phyloP scores from a whole-genome alignment of 495 filamentous ascomycete species.

The Hyaloscypha variabilis region DNA sequence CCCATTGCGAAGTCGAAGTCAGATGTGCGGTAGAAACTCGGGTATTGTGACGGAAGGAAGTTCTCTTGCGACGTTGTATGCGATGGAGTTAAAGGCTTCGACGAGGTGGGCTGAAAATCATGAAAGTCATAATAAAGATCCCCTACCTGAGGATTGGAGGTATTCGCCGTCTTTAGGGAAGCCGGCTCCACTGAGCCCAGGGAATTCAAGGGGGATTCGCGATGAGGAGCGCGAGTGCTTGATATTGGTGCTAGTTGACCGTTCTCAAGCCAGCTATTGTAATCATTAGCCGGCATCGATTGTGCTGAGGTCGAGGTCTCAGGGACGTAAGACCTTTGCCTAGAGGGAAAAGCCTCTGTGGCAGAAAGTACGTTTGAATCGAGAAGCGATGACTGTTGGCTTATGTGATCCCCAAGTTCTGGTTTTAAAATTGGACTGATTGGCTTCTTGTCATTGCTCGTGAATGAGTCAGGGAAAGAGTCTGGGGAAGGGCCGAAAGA shows the following conservation, averaged over 20 bases:
- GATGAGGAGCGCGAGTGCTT: conserved; percentile 38
- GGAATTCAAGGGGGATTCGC: conserved; percentile 58
- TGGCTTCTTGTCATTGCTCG: no score
- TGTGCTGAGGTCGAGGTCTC: conserved; percentile 22
- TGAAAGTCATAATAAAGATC: conserved; percentile 34
- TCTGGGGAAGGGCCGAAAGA: no score
- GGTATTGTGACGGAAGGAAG: conserved; percentile 21
- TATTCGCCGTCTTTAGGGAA: conserved; percentile 55
- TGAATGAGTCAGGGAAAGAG: no score
- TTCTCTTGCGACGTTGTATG: conserved; percentile 28
- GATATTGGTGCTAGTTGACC: conserved; percentile 34
- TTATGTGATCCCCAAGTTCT: no score
- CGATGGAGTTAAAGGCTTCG: conserved; percentile 33
- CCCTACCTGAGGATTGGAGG: conserved; percentile 50
- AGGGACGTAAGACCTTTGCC: no score
- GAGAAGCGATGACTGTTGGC: no score
- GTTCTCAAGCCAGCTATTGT: conserved; percentile 30
- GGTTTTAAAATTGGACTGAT: no score
- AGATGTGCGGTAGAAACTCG: conserved; percentile 22
- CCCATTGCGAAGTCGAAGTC: conserved; percentile 17
- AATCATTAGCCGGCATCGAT: conserved; percentile 28
- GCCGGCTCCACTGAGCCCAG: conserved; percentile 55
- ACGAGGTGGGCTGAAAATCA: conserved; percentile 24
- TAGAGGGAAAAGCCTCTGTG: no score
- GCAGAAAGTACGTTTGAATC: no score